Base-by-base conservation (phyloP, 1,284 basidiomycete species). In the Rhodotorula sp. region DNA sequence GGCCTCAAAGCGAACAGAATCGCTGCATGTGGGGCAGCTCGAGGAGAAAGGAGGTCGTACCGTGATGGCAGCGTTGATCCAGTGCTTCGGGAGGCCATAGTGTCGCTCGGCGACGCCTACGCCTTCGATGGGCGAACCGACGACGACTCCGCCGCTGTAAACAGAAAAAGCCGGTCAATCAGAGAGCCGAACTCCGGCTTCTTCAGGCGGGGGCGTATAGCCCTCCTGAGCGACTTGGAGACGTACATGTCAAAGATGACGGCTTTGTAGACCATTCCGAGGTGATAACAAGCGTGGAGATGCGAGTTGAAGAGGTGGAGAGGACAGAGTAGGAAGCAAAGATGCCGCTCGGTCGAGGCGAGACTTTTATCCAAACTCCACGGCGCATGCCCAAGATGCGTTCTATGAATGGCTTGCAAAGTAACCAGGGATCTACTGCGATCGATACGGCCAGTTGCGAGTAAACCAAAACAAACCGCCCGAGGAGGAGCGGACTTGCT, bases 21-120 rank as follows among this genome's bases (percentile, higher is more conserved):
- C 29, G 15, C 34, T 29, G 23, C 29, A 34, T 59, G 34, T 47
- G 23, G 29, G 60, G 48, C 34, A 56, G 23, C 54, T 26, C 26
- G 26, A 21, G 49, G 34, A n/a, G 21, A n/a, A 29, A 15, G 16
- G 20, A 43, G 34, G 20, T 18, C 66, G 69, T 1, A 78, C 78
- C 0, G 81, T 81, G 73, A 82, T 82, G 23, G 77, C 76, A 5
- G 80, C 78, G 69, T 82, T 82, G 65, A 82, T 68, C 67, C 81
- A 82, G 69, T 82, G 76, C 26, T 68, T 72, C 0, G 81, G 81
- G 15, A 82, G 77, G 14, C 72, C 69, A 31, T 73, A 76, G 23
- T 70, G 66, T 43, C 72, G 62, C 68, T 81, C 81, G 58, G 78
- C 79, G 5, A 73, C 71, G 48, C 78, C 71, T 65, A 81, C 79